Evolutionary conservation across 2,329 filamentous ascomycete species (phyloP), one percentile per base, ranked within the genome.

Genomic region (Aureobasidium mangrovei): DNA sequence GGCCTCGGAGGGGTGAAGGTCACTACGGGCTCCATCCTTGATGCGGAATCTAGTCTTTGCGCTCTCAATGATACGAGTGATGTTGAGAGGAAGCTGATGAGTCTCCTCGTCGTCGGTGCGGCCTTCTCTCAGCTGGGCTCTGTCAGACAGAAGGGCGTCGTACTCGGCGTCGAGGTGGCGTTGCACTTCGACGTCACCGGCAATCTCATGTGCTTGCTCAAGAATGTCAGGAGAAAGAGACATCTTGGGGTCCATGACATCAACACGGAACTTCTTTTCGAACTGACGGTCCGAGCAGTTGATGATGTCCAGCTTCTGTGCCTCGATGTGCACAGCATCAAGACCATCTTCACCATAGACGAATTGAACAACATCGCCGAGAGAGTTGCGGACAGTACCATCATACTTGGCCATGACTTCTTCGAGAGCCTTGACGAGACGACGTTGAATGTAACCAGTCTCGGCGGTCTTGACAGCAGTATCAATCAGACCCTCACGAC

Each of bases 391-490:
- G 29, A 98, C 90, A 4, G 93, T 98, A 59, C 91, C 91, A 64
- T 98, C 93, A 67, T 98, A 98, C 66, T 94, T 94, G 57, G 91
- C 91, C 76, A 91, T 95, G 52, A 97, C 86, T 70, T 98, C 93
- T 78, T 98, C 93, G 3, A 98, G 80, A 8, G 94, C 94, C 74
- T 98, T 98, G 65, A 98, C 93, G 43, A 98, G 80, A 77, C 94
- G 90, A 74, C 93, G 88, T 72, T 98, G 94, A 61, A 98, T 98
- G 70, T 98, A 98, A 73, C 93, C 93, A 56, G 94, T 98, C 72
- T 98, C 94, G 24, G 93, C 93, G 60, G 93, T 98, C 80, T 98
- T 98, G 73, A 98, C 94, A 61, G 93, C 93, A 51, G 93, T 98
- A 79, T 98, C 93, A 64, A 98, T 98, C 54, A 98, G 79, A 95